These are phyloP conservation scores for Fomes fomentarius DNA, from an alignment of 1,284 basidiomycete species.

Conservation along the genomic window DNA sequence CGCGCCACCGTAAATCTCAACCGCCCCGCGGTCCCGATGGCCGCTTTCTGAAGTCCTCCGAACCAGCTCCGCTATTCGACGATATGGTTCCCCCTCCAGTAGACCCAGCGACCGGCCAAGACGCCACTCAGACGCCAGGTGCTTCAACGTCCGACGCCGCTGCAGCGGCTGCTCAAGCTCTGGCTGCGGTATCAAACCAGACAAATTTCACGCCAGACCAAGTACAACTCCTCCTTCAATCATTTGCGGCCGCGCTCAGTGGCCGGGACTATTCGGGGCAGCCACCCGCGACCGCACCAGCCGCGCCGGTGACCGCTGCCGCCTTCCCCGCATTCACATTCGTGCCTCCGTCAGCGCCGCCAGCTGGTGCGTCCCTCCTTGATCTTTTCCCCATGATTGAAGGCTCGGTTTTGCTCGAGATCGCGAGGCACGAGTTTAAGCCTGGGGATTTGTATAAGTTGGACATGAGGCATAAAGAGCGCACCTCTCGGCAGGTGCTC, in stretches of 20 bases:
- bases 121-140: not conserved
- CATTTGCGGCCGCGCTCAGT: not conserved
- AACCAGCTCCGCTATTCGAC: too few relatives aligned
- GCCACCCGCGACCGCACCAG: not conserved
- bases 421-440: constrained; percentile 5
- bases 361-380: not conserved
- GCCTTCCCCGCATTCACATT: not conserved
- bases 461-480: not conserved
- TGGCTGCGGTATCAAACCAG: too few relatives aligned
- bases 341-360: not conserved
- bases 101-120: too few relatives aligned
- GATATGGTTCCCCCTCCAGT: too few relatives aligned
- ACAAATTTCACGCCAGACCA: too few relatives aligned
- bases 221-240: too few relatives aligned
- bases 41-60: not conserved
- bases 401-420: constrained; percentile 2
- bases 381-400: constrained; percentile 4
- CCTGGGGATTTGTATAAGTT: not conserved
- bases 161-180: too few relatives aligned
- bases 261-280: too few relatives aligned
- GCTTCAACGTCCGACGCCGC: too few relatives aligned
- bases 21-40: not conserved
- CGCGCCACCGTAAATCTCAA: not conserved
- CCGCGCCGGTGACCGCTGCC: not conserved
- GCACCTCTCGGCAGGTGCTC: not conserved